Conservation (phyloP, 116 monocot genomes). For the Phalaenopsis hybrid region DNA sequence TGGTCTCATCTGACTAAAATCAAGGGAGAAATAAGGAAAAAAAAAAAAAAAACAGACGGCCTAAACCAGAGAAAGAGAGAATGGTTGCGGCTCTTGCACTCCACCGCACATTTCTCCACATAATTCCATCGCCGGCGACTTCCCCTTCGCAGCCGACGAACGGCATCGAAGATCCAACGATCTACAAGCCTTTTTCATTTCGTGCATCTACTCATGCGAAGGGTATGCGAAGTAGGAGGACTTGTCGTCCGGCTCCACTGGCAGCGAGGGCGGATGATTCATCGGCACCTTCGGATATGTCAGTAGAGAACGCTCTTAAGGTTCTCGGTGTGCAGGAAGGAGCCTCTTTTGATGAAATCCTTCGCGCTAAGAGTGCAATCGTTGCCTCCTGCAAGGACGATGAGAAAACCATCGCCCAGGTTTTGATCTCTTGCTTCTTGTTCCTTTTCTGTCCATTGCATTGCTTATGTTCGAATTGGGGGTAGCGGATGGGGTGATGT, state of each 20-base stretch:
- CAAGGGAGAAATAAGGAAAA: not conserved
- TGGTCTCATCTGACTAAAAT: no score
- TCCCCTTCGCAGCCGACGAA: slow-evolving; percentile 1
- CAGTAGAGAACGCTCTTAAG: slow-evolving; percentile 78
- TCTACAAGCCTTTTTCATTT: not conserved
- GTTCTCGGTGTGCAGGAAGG: slow-evolving; percentile 71
- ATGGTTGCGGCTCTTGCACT: slow-evolving; percentile 35
- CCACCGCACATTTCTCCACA: slow-evolving; percentile 29
- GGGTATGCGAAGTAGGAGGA: slow-evolving; percentile 17
- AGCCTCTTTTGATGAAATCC: slow-evolving; percentile 90
- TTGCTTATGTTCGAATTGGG: not conserved
- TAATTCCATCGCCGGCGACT: slow-evolving; percentile 2
- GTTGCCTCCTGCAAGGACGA: slow-evolving; percentile 72
- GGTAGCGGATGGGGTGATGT: not conserved
- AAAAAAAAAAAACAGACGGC: not conserved
- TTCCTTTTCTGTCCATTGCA: not conserved
- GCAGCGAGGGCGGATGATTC: slow-evolving; percentile 72
- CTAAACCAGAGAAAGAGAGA: not conserved
- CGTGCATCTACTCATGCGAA: slow-evolving; percentile 5
- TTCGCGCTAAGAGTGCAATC: slow-evolving; percentile 70
- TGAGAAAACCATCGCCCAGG: slow-evolving; percentile 62
- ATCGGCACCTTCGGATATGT: slow-evolving; percentile 79
- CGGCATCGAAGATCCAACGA: not conserved
- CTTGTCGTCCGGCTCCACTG: slow-evolving; percentile 7
- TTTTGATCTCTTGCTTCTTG: slow-evolving; percentile 6